A percentile compares a stretch with the other conserved stretches of the same genome.
Evolutionary conservation across 2,329 filamentous ascomycete species (phyloP).

Genomic region (Tolypocladium nubicola): DNA sequence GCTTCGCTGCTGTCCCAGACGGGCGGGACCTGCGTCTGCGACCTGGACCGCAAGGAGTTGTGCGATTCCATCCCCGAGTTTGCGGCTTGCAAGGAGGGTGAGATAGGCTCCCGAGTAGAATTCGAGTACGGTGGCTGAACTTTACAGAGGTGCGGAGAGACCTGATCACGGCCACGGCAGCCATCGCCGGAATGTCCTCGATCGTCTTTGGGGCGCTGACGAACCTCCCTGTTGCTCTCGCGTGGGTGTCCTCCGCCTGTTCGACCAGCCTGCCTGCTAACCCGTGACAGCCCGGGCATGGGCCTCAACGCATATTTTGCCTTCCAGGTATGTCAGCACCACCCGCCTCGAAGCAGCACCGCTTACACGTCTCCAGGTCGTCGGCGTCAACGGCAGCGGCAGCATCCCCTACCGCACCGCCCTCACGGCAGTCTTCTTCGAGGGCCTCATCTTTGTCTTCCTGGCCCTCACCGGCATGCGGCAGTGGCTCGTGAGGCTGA

Average conservation of each 20-base stretch:
- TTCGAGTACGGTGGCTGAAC: neutral
- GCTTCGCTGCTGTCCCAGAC: constrained; percentile 62
- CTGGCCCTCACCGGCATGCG: constrained; percentile 58
- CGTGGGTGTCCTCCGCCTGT: constrained; percentile 12
- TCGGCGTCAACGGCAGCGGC: constrained; percentile 48
- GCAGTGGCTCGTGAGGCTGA: constrained; percentile 60
- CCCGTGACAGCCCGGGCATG: constrained; percentile 46
- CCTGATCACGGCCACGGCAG: constrained; percentile 74
- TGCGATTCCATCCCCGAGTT: constrained; percentile 39
- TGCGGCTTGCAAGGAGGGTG: constrained; percentile 35
- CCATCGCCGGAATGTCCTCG: constrained; percentile 62
- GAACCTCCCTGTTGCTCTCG: constrained; percentile 53
- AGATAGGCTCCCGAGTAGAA: neutral
- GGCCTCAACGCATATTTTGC: constrained; percentile 59
- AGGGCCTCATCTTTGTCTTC: constrained; percentile 54
- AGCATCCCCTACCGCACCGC: constrained; percentile 48
- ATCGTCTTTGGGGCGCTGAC: constrained; percentile 72
- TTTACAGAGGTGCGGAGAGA: constrained; percentile 55
- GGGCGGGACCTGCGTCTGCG: constrained; percentile 67
- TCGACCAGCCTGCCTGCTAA: constrained; percentile 3
- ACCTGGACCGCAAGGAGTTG: constrained; percentile 25
- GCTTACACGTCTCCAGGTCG: constrained; percentile 26
- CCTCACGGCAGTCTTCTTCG: constrained; percentile 53
- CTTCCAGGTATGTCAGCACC: constrained; percentile 34
- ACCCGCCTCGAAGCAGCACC: no score